Evolutionary conservation across 345 rosid genomes (phyloP).

Genomic region (Schrenkiella parvula): DNA sequence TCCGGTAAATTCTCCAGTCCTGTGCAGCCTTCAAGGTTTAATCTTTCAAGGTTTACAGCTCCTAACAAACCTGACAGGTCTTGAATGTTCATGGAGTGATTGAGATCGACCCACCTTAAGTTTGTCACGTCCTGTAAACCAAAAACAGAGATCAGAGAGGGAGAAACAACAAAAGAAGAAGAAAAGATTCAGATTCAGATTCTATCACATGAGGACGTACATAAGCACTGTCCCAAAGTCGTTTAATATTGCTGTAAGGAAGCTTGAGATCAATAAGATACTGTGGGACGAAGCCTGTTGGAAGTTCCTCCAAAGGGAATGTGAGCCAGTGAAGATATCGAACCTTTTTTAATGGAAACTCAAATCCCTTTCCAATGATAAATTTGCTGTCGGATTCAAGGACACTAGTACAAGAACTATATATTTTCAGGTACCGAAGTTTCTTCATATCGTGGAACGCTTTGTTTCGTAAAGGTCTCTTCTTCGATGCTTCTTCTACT

Average conservation of each 20-base stretch:
- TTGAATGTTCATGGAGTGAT: background rate
- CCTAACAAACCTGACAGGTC: constrained; percentile 17
- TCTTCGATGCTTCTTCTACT: background rate
- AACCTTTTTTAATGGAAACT: background rate
- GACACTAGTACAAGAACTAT: background rate
- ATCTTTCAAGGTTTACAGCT: constrained; percentile 16
- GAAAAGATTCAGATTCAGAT: no score
- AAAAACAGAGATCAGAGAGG: no score
- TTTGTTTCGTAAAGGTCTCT: background rate
- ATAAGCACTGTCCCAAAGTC: constrained; percentile 20
- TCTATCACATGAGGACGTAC: background rate
- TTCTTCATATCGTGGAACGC: constrained; percentile 14
- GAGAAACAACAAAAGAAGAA: no score
- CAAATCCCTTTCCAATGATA: background rate
- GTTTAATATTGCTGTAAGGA: constrained; percentile 10
- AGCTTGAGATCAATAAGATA: constrained; percentile 25
- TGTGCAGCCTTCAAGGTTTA: constrained; percentile 23
- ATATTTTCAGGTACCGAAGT: constrained; percentile 25
- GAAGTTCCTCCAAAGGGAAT: constrained; percentile 19
- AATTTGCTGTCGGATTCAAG: background rate
- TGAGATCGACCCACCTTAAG: constrained; percentile 23
- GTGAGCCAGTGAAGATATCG: constrained; percentile 21
- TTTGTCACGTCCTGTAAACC: constrained; percentile 4
- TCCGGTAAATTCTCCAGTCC: background rate
- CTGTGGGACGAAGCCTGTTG: constrained; percentile 2